Base-by-base conservation (phyloP, 129 eudicot genomes). In the Apium graveolens region DNA sequence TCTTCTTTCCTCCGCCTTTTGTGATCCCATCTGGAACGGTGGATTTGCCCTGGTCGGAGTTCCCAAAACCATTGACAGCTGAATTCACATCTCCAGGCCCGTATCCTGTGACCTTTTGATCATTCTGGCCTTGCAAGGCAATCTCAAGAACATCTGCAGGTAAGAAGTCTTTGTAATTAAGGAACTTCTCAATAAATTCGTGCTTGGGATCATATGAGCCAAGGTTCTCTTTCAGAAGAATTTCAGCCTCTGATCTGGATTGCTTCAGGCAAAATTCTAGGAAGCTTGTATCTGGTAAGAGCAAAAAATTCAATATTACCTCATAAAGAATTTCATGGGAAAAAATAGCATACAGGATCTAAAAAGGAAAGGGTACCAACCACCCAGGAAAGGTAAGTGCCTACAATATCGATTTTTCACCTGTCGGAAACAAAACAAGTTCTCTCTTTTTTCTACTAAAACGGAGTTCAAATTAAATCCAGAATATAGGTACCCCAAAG, bases 251-350 rank as follows among this genome's bases (percentile, higher is more conserved):
- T 3, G 90, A 84, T 84, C 92, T 88, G 39, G 98, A 80, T 77
- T 89, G 92, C 94, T 90, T 95, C 80, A 90, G 26, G 79, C 98
- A 95, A 66, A 85, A 95, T 79, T 95, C 97, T 85, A 95, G 80
- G 70, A 95, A 88, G 78, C 98, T 95, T 66, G 97, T 95, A 86
- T 95, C 98, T 95, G 78, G 11, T 12, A 80, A 37, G 12, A 18
- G 21, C 5, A 13, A 7, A 13, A 26, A 60, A 41, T 1, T 77
- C 21, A 53, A 3, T 16, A 34, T 76, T 5, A 51, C 5, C 4
- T 2, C 57, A 27, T n/a, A 57, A 4, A 24, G 14, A 24, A 24
- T 13, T 29, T 4, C 11, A n/a, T 9, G 31, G 31, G 65, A 9
- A 57, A 55, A 29, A 55, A 55, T 7, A 21, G 0, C 65, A 55